Evolutionary conservation across 331 rosid species (phyloP), one percentile per base, ranked within the genome.

Genomic region (Quercus phellos): DNA sequence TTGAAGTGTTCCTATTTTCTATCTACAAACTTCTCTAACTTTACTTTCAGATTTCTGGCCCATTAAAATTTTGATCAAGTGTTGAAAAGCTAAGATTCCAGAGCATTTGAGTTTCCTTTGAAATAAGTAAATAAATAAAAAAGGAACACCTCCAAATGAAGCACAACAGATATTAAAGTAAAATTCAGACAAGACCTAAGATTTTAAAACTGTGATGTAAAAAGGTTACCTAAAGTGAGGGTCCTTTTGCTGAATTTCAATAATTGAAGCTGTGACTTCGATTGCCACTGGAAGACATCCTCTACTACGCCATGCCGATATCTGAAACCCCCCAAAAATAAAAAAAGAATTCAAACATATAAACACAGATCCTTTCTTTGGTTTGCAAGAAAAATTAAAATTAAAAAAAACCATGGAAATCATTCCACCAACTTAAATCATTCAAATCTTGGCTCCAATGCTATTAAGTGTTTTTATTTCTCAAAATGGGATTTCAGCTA

Each of bases 261-360:
- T 51, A 14, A 84, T 82, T 13, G 90, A 76, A 59, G 91, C 87
- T 4, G 90, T 76, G 46, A 82, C 73, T 29, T 87, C 90, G 29
- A 92, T 75, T 6, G 79, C 73, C 81, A 83, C 91, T 3, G 99
- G 99, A 79, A 95, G 77, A 16, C 91, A 87, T 67, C 98, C 98
- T 68, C 97, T 89, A 83, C 94, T 93, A 75, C 89, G 84, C 98
- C 99, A 95, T 11, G 93, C 71, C 1, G 93, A 85, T 51, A 95
- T 83, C 99, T 94, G 83, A 50, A 83, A 70, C 21, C 32, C 32
- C 73, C 68, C 76, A 30, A 75, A 14, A 24, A 72, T 1, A 24
- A 27, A 64, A 12, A 24, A 29, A n/a, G 27, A 59, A 4, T 2
- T 35, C 81, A 77, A 6, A 63, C 34, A 7, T 35, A 18, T n/a